A percentile compares a stretch with the other conserved stretches of the same genome.
Conservation (phyloP, 176 grass and related monocot genomes). For the Neostapfia colusana region DNA sequence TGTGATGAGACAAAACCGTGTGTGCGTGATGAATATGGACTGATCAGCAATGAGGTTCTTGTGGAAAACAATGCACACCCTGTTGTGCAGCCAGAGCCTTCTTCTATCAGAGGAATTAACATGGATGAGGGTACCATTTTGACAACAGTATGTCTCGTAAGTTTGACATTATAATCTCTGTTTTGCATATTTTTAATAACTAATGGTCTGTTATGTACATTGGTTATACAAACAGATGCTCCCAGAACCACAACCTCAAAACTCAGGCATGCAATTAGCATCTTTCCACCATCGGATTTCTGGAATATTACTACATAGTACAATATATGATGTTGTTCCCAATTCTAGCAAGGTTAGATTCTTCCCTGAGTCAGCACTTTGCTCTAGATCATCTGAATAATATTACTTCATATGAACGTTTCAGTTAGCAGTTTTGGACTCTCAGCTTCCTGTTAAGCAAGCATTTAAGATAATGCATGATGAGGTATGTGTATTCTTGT, state of each 20-base stretch:
- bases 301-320: constrained; percentile 53
- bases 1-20: constrained; percentile 54
- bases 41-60: constrained; percentile 60
- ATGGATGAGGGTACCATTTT: constrained; percentile 50
- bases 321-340: constrained; percentile 69
- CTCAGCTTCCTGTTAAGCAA: constrained; percentile 62
- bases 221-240: constrained; percentile 45
- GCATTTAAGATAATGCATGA: constrained; percentile 74
- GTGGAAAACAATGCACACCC: constrained; percentile 47
- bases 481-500: constrained; percentile 44
- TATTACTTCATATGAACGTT: constrained; percentile 29
- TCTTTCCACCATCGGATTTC: constrained; percentile 50
- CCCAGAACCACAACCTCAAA: constrained; percentile 36
- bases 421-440: constrained; percentile 66
- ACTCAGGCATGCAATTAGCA: constrained; percentile 43
- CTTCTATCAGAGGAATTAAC: constrained; percentile 36
- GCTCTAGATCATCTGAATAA: constrained; percentile 26
- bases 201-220: constrained; percentile 14
- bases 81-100: constrained; percentile 45
- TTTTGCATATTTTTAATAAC: constrained; percentile 20
- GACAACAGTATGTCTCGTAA: constrained; percentile 55
- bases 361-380: constrained; percentile 20
- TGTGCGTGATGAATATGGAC: constrained; percentile 49
- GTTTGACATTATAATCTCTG: constrained; percentile 21
- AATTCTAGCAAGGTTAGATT: constrained; percentile 66